phyloP scores from a whole-genome alignment of 129 eudicot genomes.

The Ambrosia artemisiifolia region DNA sequence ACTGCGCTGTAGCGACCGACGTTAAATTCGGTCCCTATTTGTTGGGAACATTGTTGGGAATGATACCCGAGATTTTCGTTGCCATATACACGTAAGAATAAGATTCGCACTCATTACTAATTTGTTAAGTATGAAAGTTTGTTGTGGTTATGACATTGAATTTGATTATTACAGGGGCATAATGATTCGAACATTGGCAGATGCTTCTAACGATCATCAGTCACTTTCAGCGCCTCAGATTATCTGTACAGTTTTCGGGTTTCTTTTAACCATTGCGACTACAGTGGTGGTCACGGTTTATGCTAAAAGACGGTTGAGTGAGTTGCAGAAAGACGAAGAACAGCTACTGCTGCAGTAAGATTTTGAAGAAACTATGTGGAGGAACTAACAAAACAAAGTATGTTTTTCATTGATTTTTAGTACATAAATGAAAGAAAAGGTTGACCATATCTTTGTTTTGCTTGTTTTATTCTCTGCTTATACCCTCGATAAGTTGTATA shows the following conservation, averaged over 20 bases:
- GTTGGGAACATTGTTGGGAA: constrained; percentile 71
- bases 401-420: constrained; percentile 23
- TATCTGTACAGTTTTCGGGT: constrained; percentile 53
- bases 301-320: constrained; percentile 66
- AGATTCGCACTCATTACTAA: constrained; percentile 11
- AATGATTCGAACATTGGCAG: constrained; percentile 70
- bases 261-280: constrained; percentile 49
- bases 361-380: background rate
- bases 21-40: constrained; percentile 85
- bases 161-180: constrained; percentile 56
- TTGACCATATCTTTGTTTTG: constrained; percentile 19
- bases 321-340: constrained; percentile 69
- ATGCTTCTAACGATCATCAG: constrained; percentile 64
- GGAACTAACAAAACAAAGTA: constrained; percentile 30
- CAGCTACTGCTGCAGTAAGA: constrained; percentile 49
- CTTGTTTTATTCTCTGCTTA: constrained; percentile 9
- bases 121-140: background rate
- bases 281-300: constrained; percentile 62
- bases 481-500: constrained; percentile 27
- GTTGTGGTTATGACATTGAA: background rate
- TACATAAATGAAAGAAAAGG: constrained; percentile 13
- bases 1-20: constrained; percentile 82
- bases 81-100: constrained; percentile 92
- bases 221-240: constrained; percentile 64
- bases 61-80: constrained; percentile 84